phyloP scores from a whole-genome alignment of 768 basidiomycete species.

The Calocybe cyanea region DNA sequence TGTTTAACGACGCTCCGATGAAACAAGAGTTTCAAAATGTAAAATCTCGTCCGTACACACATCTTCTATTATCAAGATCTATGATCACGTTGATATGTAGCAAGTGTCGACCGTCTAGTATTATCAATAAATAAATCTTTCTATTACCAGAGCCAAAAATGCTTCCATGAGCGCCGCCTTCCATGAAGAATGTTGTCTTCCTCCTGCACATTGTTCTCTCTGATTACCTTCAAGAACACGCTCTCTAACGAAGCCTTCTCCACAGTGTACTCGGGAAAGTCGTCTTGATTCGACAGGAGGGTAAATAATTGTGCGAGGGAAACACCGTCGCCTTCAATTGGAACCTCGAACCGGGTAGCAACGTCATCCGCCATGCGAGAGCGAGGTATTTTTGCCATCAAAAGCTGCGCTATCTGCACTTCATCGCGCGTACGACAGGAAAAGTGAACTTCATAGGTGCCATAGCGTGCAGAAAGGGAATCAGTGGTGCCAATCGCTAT shows the following conservation, averaged over 20 bases:
- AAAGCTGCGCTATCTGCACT: slow-evolving; percentile 46
- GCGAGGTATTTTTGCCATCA: slow-evolving; percentile 62
- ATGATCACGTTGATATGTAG: too few species aligned
- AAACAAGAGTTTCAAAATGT: too few species aligned
- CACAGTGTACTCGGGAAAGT: slow-evolving; percentile 65
- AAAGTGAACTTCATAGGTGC: slow-evolving; percentile 76
- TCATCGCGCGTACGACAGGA: slow-evolving; percentile 63
- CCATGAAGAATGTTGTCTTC: slow-evolving; percentile 24
- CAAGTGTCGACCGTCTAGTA: neutral
- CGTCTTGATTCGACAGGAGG: slow-evolving; percentile 44
- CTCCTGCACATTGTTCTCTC: slow-evolving; percentile 56
- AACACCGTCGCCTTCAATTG: slow-evolving; percentile 40
- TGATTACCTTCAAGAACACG: slow-evolving; percentile 68
- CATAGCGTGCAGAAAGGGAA: slow-evolving; percentile 61
- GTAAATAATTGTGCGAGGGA: slow-evolving; percentile 60
- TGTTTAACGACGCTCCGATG: too few species aligned
- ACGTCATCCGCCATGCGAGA: slow-evolving; percentile 69
- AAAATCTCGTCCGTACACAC: too few species aligned
- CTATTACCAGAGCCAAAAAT: slow-evolving; percentile 9
- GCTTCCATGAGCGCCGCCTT: slow-evolving; percentile 18
- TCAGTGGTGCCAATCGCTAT: slow-evolving; percentile 66
- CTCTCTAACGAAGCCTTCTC: slow-evolving; percentile 69
- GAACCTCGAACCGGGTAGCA: slow-evolving; percentile 73
- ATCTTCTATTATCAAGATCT: too few species aligned
- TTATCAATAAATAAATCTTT: neutral